Evolutionary conservation across 306 rosid genomes (phyloP).

Genomic region (Acacia confusa): DNA sequence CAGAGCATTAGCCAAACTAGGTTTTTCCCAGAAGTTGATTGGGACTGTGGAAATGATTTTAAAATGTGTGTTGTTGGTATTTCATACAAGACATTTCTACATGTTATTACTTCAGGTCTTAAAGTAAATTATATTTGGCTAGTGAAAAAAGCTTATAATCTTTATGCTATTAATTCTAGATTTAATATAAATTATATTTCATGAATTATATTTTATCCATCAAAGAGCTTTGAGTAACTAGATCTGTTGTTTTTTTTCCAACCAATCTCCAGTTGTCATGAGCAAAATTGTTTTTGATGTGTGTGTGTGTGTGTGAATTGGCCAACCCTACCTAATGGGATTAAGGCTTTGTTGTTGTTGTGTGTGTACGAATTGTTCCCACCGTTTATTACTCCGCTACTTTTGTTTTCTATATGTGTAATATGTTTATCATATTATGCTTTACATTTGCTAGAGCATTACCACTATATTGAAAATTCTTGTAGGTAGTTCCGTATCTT

Average conservation of each 20-base stretch:
- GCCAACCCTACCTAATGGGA: no score
- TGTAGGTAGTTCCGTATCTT: slow-evolving; percentile 95
- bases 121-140: neutral
- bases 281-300: slow-evolving; percentile 9
- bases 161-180: neutral
- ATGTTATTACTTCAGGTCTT: neutral
- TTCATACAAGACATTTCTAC: neutral
- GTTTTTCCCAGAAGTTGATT: neutral
- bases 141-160: neutral
- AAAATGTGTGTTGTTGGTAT: neutral
- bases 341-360: neutral
- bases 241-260: neutral
- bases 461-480: slow-evolving; percentile 2
- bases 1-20: neutral
- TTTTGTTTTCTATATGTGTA: neutral
- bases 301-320: neutral
- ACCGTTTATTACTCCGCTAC: neutral
- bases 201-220: neutral
- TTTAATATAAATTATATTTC: neutral
- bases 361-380: slow-evolving; percentile 17
- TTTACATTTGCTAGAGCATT: slow-evolving; percentile 18
- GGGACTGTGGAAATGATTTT: neutral
- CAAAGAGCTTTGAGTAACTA: neutral
- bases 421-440: neutral
- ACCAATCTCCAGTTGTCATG: neutral